Percentiles rank a stretch among this genome's conserved stretches.
These are phyloP conservation scores for Cytospora piceicola DNA, from an alignment of 2,329 filamentous ascomycete species.

Conservation along the genomic window DNA sequence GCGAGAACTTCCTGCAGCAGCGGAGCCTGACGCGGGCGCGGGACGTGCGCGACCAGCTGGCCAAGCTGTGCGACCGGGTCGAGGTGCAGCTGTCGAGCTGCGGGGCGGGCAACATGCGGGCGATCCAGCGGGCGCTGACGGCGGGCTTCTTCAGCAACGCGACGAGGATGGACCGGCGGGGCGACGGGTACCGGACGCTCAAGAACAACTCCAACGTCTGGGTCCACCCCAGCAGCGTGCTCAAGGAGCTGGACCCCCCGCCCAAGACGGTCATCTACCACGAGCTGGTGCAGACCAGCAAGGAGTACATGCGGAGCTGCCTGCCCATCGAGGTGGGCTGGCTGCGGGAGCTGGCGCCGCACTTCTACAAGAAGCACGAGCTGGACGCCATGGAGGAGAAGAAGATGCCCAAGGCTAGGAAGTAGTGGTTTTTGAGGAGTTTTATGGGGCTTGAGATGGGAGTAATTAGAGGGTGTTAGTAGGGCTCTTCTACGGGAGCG, in stretches of 20 bases:
- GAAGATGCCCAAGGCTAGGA: conserved; percentile 54
- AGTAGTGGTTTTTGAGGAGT: conserved; percentile 2
- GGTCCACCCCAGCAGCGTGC: conserved; percentile 84
- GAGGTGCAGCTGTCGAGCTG: conserved; percentile 75
- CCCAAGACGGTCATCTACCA: conserved; percentile 86
- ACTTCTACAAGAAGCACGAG: conserved; percentile 93
- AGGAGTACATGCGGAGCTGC: conserved; percentile 90
- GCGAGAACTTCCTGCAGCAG: conserved; percentile 93
- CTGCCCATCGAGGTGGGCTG: conserved; percentile 84
- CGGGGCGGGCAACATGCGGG: conserved; percentile 71
- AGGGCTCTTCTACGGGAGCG: neutral
- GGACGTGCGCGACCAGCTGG: conserved; percentile 90
- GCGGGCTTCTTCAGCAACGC: conserved; percentile 95
- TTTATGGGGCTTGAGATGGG: neutral
- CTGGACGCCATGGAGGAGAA: conserved; percentile 80
- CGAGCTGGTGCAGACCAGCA: conserved; percentile 78
- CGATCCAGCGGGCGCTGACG: conserved; percentile 86
- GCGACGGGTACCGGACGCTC: conserved; percentile 87
- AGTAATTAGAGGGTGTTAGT: neutral
- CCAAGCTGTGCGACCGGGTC: conserved; percentile 89
- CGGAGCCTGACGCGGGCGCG: conserved; percentile 85
- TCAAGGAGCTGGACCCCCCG: conserved; percentile 77
- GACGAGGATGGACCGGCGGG: conserved; percentile 78
- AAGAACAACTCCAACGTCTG: conserved; percentile 89
- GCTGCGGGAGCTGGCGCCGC: conserved; percentile 88